Conservation (phyloP, 192 early-diverging fungal genomes). For the Coemansia aciculifera region DNA sequence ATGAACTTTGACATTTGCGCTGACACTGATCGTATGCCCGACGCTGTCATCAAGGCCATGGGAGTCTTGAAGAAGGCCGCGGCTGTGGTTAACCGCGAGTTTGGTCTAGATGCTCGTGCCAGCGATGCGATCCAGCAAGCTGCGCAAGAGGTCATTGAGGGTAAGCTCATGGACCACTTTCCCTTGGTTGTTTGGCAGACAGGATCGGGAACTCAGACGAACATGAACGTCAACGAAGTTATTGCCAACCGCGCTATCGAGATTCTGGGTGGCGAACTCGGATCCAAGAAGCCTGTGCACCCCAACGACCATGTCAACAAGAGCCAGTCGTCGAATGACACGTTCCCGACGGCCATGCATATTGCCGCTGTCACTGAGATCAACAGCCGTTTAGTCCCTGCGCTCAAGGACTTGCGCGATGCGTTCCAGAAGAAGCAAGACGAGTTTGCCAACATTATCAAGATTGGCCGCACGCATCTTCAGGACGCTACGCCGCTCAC, state of each 20-base stretch:
- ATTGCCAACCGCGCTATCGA: slow-evolving; percentile 99
- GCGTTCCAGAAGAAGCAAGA: slow-evolving; percentile 77
- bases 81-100: slow-evolving; percentile 90
- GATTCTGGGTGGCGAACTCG: slow-evolving; percentile 86
- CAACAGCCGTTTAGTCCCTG: slow-evolving; percentile 81
- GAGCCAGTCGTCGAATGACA: slow-evolving; percentile 97
- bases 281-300: slow-evolving; percentile 93
- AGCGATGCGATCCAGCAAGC: slow-evolving; percentile 89
- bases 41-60: slow-evolving; percentile 92
- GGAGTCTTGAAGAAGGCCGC: slow-evolving; percentile 95
- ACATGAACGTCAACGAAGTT: slow-evolving; percentile 98
- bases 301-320: slow-evolving; percentile 99
- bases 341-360: slow-evolving; percentile 99
- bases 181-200: slow-evolving; percentile 99
- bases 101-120: slow-evolving; percentile 77
- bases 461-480: slow-evolving; percentile 98
- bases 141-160: slow-evolving; percentile 89
- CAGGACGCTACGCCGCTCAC: slow-evolving; percentile 98
- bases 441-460: slow-evolving; percentile 91
- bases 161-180: slow-evolving; percentile 93
- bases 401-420: slow-evolving; percentile 76
- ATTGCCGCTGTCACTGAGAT: slow-evolving; percentile 91
- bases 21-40: slow-evolving; percentile 89
- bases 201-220: slow-evolving; percentile 96
- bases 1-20: slow-evolving; percentile 99